Base-by-base conservation (phyloP, 306 rosid species). In the Cyclanthera cordifolia region DNA sequence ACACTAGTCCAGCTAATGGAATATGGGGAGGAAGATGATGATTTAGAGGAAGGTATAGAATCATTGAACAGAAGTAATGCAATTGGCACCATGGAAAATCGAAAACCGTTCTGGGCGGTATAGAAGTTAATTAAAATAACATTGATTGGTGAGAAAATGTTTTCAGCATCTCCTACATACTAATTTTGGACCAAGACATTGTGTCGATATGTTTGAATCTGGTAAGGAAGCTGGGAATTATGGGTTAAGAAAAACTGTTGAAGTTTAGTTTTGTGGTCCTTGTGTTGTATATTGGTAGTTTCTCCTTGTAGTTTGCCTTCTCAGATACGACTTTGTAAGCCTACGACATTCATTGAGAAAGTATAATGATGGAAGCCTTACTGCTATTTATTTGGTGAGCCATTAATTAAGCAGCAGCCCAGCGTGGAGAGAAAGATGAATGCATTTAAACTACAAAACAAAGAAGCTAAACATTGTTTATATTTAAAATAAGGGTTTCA, bases 11-110 rank as follows among this genome's bases (percentile, higher is more conserved):
- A 86, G 85, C 85, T 93, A 53, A 86, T 93, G 96, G 99, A 93
- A 78, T 93, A 93, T 70, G 96, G 99, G 25, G 98, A 89, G 12
- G 98, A 92, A 25, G 98, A 90, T 56, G 96, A 92, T 4, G 88
- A 89, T 74, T 32, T 57, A 4, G 94, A 89, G 28, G 94, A 85
- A 55, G 63, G 74, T 19, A 68, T 67, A 13, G 88, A 77, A 65
- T 65, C 20, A 5, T 65, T 69, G 84, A 93, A 53, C 67, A 83
- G 24, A 76, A 54, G 74, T 71, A 28, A 49, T 39, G 55, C 66
- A 21, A 52, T 74, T 70, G 76, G 43, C 76, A 24, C 77, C 17
- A 72, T 55, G 60, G 78, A 82, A 71, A 75, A 69, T 74, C 87
- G 67, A 72, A 93, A 90, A 82, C 99, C 96, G 37, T 93, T 86